Evolutionary conservation across 2,329 filamentous ascomycete genomes (phyloP).

Genomic region (Neurospora crassa): DNA sequence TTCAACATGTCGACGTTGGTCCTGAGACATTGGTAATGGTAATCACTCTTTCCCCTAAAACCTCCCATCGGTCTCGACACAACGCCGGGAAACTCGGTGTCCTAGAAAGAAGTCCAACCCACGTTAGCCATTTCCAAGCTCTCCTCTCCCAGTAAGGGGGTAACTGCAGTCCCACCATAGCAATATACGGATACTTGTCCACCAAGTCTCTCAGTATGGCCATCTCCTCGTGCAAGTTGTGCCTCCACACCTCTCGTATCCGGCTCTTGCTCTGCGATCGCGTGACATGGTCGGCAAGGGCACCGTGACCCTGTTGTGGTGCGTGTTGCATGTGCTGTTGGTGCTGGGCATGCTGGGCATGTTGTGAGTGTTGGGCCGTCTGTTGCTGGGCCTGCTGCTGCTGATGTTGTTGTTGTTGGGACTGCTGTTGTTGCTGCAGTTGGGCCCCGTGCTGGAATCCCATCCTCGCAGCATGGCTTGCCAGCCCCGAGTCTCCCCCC

Average conservation of each 20-base stretch:
- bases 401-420: slow-evolving; percentile 34
- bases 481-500: slow-evolving; percentile 60
- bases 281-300: slow-evolving; percentile 41
- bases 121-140: slow-evolving; percentile 2
- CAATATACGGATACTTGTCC: slow-evolving; percentile 89
- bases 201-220: slow-evolving; percentile 70
- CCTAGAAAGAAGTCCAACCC: slow-evolving; percentile 40
- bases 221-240: slow-evolving; percentile 89
- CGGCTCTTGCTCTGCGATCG: slow-evolving; percentile 57
- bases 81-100: slow-evolving; percentile 97
- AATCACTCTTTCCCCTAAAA: slow-evolving; percentile 91
- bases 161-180: slow-evolving; percentile 64
- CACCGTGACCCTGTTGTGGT: slow-evolving; percentile 19
- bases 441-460: slow-evolving; percentile 69
- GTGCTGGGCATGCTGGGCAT: slow-evolving; percentile 11
- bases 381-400: slow-evolving; percentile 13
- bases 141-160: not conserved
- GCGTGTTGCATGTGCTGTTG: slow-evolving; percentile 6
- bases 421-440: slow-evolving; percentile 48
- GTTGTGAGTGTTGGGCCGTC: slow-evolving; percentile 15
- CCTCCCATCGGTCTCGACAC: slow-evolving; percentile 91
- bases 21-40: slow-evolving; percentile 95
- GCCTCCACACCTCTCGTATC: slow-evolving; percentile 94
- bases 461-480: slow-evolving; percentile 79
- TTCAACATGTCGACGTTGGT: slow-evolving; percentile 97